Percentiles rank a stretch among this genome's conserved stretches.
phyloP scores from a whole-genome alignment of 306 rosid species.

The Dryas drummondii region DNA sequence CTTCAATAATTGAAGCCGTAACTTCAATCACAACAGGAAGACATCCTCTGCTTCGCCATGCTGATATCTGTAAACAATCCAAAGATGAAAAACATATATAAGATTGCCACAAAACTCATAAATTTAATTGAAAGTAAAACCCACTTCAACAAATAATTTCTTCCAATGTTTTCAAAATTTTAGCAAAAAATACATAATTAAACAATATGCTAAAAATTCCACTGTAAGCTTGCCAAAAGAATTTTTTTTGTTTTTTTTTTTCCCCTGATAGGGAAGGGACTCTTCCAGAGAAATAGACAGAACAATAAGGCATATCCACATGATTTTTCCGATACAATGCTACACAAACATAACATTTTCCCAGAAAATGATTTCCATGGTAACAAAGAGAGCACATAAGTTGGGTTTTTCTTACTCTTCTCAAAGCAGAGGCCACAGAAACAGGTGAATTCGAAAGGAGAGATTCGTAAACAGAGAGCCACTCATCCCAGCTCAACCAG shows the following conservation, averaged over 20 bases:
- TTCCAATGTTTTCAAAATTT: neutral
- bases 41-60: conserved; percentile 88
- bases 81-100: neutral
- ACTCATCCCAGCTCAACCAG: conserved; percentile 90
- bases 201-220: neutral
- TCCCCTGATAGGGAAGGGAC: no score
- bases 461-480: conserved; percentile 64
- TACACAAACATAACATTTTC: neutral
- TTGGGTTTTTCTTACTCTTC: conserved; percentile 44
- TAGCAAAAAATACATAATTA: neutral
- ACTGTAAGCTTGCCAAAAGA: neutral
- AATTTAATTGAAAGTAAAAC: no score
- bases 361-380: neutral
- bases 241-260: no score
- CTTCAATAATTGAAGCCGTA: conserved; percentile 69
- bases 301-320: neutral
- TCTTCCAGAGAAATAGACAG: neutral
- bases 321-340: no score
- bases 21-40: conserved; percentile 71
- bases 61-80: conserved; percentile 49
- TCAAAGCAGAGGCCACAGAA: conserved; percentile 59
- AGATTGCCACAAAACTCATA: neutral
- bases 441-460: conserved; percentile 66
- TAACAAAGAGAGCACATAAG: neutral
- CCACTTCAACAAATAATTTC: neutral